Base-by-base conservation (phyloP, 345 rosid species). In the Nasturtium officinale region DNA sequence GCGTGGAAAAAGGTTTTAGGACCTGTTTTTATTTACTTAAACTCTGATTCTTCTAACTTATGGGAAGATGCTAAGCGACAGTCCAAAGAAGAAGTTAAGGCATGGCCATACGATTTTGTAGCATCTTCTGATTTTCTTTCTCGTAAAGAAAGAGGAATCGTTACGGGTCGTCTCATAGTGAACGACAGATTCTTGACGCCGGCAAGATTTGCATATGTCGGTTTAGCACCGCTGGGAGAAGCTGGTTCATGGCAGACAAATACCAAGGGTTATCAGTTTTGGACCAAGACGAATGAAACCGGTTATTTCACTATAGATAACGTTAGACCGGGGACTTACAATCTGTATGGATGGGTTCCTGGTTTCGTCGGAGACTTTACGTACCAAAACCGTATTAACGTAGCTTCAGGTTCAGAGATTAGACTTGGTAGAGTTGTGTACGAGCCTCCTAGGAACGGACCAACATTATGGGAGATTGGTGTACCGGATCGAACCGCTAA, bases 391-490 rank as follows among this genome's bases (percentile, higher is more conserved):
- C 56, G 38, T 18, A 82, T 95, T 18, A 67, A 28, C 4, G 51
- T 91, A 65, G 35, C 40, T 30, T 78, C 89, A 29, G 92, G 96
- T 83, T 74, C 35, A 3, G n/a, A 37, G 29, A 79, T 83, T 43
- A 61, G 74, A 45, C 72, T 95, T 42, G 86, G 81, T 5, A 71
- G 30, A 15, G 51, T 88, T 2, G 68, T 82, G 17, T 88, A 82
- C 40, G 33, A 75, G 51, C 96, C 97, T 16, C 99, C 95, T 10
- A 87, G 99, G 79, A 84, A 74, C 4, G 98, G 99, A 37, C 89
- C 89, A 0, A 95, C 99, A 1, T 29, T 88, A 18, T 91, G 96
- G 96, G 96, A 91, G 86, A 95, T 95, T 8, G 96, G 96, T 38
- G 29, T 84, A 60, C 90, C 97, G 3, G 91, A 91, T 40, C 83